Evolutionary conservation across 1,284 basidiomycete species (phyloP).

Genomic region (Sphaerobolus stellatus): DNA sequence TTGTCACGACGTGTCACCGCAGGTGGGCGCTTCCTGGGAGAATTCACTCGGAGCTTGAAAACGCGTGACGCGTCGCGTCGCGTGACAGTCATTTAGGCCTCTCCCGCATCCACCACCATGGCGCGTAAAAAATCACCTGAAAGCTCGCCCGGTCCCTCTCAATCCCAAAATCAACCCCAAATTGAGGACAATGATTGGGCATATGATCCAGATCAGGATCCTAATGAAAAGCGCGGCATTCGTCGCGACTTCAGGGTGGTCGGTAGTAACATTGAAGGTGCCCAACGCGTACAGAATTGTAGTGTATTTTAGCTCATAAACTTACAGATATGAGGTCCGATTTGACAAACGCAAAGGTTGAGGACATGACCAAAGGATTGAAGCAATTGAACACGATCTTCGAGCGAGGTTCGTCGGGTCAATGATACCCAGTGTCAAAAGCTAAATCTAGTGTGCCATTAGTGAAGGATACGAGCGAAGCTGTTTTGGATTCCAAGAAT

Average conservation of each 20-base stretch:
- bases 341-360: constrained; percentile 55
- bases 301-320: constrained; percentile 3
- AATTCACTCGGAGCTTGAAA: too few species aligned
- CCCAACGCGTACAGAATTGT: constrained; percentile 5
- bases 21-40: too few species aligned
- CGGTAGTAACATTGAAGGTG: constrained; percentile 44
- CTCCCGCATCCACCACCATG: too few species aligned
- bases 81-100: too few species aligned
- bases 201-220: constrained; percentile 80
- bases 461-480: constrained; percentile 80
- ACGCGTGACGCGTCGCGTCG: too few species aligned
- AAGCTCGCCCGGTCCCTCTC: too few species aligned
- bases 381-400: constrained; percentile 60
- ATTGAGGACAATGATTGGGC: too few species aligned
- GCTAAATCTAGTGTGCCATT: constrained; percentile 1
- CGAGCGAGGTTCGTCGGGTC: constrained; percentile 48
- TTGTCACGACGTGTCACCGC: too few species aligned
- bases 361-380: constrained; percentile 52
- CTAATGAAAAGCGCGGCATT: constrained; percentile 68
- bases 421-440: background rate
- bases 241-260: constrained; percentile 70
- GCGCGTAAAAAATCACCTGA: too few species aligned
- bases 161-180: too few species aligned
- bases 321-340: constrained; percentile 29
- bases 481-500: constrained; percentile 75